phyloP scores from a whole-genome alignment of 257 asterid genomes.

The Petunia axillaris region DNA sequence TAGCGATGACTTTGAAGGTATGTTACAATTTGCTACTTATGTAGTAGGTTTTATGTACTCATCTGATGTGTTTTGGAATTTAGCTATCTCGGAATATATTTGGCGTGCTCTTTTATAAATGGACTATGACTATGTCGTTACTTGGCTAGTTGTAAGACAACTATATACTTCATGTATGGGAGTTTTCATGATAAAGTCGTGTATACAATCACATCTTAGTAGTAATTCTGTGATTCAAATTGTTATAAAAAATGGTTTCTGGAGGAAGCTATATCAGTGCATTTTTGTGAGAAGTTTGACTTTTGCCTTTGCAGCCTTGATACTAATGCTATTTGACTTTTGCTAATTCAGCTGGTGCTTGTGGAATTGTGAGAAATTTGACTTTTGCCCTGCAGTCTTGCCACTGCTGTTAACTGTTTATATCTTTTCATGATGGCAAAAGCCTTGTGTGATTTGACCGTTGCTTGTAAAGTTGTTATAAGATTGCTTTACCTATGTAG shows the following conservation, averaged over 20 bases:
- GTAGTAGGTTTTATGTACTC: background rate
- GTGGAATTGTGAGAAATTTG: too few species aligned
- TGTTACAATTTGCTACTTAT: background rate
- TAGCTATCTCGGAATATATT: background rate
- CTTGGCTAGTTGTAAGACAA: slow-evolving; percentile 15
- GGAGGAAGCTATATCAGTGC: background rate
- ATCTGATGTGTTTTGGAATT: background rate
- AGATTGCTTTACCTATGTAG: background rate
- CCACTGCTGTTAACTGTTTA: background rate
- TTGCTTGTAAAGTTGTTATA: background rate
- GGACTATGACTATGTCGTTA: background rate
- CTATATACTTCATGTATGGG: background rate
- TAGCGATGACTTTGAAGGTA: slow-evolving; percentile 93
- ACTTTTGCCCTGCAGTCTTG: too few species aligned
- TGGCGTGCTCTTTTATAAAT: background rate
- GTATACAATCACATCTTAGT: slow-evolving; percentile 4
- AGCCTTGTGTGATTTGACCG: background rate
- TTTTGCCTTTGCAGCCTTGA: background rate
- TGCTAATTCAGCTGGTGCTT: too few species aligned
- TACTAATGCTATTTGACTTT: background rate
- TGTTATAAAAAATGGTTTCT: background rate
- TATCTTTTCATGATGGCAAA: background rate
- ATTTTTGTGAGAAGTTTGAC: slow-evolving; percentile 10
- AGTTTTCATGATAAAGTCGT: background rate
- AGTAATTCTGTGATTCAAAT: background rate